Evolutionary conservation across 2,329 filamentous ascomycete species (phyloP).

Genomic region (Aspergillus texensis): DNA sequence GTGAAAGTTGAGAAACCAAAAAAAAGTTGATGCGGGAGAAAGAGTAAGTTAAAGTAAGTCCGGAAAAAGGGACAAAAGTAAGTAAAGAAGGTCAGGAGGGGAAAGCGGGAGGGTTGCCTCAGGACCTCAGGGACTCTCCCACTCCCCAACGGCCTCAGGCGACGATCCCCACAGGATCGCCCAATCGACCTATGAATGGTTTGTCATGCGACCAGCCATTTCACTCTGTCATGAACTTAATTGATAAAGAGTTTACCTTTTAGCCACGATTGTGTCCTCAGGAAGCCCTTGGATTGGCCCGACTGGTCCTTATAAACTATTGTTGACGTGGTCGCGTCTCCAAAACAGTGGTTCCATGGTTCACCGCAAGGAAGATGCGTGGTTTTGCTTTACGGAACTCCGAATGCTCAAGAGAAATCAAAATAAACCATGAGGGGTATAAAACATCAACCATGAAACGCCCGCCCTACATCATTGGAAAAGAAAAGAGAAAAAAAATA

Average conservation of each 20-base stretch:
- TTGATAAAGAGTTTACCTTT: not conserved
- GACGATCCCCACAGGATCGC: constrained; percentile 2
- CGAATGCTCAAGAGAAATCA: not conserved
- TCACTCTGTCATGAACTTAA: not conserved
- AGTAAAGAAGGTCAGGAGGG: not conserved
- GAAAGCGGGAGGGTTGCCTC: constrained; percentile 2
- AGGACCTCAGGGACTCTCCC: not conserved
- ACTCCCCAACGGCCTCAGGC: not conserved
- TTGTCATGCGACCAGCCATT: not conserved
- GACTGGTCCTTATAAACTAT: not conserved
- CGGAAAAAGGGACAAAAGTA: constrained; percentile 5
- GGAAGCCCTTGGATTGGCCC: not conserved
- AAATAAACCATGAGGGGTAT: not conserved
- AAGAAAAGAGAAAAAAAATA: not conserved
- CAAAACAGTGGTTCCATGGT: constrained; percentile 30
- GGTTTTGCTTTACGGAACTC: not conserved
- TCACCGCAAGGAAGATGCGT: constrained; percentile 10
- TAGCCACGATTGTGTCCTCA: not conserved
- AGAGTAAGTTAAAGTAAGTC: constrained; percentile 16
- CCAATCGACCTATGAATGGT: not conserved
- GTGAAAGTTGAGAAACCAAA: not conserved
- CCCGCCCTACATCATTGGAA: not conserved
- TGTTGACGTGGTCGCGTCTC: constrained; percentile 11
- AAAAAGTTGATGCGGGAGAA: constrained; percentile 10
- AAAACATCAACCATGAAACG: not conserved